Conservation (phyloP, 805 yeast genomes). For the Kuraishia cidri region DNA sequence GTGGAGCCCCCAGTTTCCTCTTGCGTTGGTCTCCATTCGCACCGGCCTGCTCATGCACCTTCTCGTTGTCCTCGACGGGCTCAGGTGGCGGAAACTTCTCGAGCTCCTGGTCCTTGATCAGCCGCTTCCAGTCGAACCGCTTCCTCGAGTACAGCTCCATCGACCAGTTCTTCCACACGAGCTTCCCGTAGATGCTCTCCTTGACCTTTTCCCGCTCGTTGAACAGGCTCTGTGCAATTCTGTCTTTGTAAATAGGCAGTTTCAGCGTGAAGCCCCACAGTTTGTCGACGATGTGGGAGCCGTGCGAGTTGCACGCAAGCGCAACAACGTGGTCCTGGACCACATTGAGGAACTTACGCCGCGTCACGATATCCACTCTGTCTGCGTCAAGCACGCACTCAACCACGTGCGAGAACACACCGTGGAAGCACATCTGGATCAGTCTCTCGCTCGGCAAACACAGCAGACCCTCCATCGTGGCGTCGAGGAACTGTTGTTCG, state of each 20-base stretch:
- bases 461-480: constrained; percentile 52
- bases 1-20: no score
- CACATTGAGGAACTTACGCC: constrained; percentile 67
- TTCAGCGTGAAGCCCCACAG: constrained; percentile 74
- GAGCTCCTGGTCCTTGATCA: constrained; percentile 42
- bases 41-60: no score
- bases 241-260: constrained; percentile 77
- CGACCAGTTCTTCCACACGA: constrained; percentile 94
- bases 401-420: constrained; percentile 85
- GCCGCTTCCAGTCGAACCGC: constrained; percentile 74
- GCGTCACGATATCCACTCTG: constrained; percentile 35
- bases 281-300: constrained; percentile 83
- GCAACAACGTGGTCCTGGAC: constrained; percentile 42
- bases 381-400: constrained; percentile 52
- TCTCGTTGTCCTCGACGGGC: no score
- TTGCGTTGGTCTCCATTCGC: no score
- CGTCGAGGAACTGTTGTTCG: constrained; percentile 49
- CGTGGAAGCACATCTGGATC: constrained; percentile 73
- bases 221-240: constrained; percentile 63
- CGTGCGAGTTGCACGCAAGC: constrained; percentile 78
- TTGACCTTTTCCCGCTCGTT: constrained; percentile 61
- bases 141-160: constrained; percentile 73
- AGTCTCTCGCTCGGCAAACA: constrained; percentile 53
- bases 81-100: no score
- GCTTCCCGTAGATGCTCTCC: constrained; percentile 77